Evolutionary conservation across 208 protist genomes (phyloP).

Genomic region (Leishmania aethiopica): DNA sequence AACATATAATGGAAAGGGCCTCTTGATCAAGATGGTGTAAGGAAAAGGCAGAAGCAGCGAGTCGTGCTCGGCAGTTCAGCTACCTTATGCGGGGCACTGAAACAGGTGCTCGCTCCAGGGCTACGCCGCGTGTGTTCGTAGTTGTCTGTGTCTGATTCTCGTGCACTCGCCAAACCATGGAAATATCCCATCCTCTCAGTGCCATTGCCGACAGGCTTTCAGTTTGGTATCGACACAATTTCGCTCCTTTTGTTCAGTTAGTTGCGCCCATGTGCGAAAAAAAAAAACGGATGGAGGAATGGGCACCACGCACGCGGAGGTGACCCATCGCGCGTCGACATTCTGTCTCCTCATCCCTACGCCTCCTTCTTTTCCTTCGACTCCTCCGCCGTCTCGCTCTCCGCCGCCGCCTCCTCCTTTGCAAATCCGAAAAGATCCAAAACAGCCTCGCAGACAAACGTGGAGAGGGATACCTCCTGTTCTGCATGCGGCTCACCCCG

Average conservation of each 20-base stretch:
- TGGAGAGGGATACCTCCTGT: conserved; percentile 31
- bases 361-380: conserved; percentile 39
- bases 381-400: conserved; percentile 18
- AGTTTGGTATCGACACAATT: not conserved
- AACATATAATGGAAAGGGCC: not conserved
- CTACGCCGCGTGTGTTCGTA: not conserved
- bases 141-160: not conserved
- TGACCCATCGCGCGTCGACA: not conserved
- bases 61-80: not conserved
- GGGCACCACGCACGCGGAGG: too few species aligned
- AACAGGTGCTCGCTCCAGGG: not conserved
- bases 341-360: conserved; percentile 5
- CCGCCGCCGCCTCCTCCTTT: conserved; percentile 16
- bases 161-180: not conserved
- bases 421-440: conserved; percentile 50
- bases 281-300: not conserved
- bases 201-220: not conserved
- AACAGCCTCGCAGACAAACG: conserved; percentile 25
- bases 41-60: not conserved
- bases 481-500: conserved; percentile 16
- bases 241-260: not conserved
- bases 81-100: not conserved
- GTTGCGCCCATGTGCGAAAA: conserved; percentile 6
- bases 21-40: not conserved
- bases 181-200: not conserved